Evolutionary conservation across 2,329 filamentous ascomycete genomes (phyloP).

Genomic region (Aspergillus fijiensis): DNA sequence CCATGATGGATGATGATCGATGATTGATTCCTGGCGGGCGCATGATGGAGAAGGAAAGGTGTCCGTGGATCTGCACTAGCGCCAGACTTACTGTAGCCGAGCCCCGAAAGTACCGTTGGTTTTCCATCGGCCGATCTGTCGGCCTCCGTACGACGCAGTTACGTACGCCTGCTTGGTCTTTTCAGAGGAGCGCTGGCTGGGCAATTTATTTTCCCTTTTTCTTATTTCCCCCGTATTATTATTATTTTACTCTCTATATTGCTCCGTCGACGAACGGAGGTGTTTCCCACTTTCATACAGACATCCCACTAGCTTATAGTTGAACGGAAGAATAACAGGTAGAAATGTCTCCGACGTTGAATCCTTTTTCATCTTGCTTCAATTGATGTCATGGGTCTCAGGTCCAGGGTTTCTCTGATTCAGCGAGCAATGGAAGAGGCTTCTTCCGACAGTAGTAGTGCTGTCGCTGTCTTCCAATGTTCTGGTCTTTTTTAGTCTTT

Average conservation of each 20-base stretch:
- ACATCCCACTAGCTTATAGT: neutral
- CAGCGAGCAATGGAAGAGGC: neutral
- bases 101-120: slow-evolving; percentile 18
- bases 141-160: slow-evolving; percentile 12
- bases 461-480: too few species aligned
- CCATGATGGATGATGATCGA: slow-evolving; percentile 18
- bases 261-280: neutral
- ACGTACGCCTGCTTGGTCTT: slow-evolving; percentile 4
- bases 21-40: slow-evolving; percentile 14
- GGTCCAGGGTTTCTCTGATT: neutral
- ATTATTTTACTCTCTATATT: neutral
- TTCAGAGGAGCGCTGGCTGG: neutral
- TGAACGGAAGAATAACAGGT: neutral
- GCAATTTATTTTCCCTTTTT: neutral
- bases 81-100: slow-evolving; percentile 23
- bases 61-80: slow-evolving; percentile 29
- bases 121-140: slow-evolving; percentile 16
- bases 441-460: neutral
- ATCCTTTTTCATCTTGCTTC: neutral
- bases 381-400: neutral
- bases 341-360: neutral
- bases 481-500: neutral
- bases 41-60: slow-evolving; percentile 20
- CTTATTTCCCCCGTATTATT: neutral
- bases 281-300: neutral